Base-by-base conservation (phyloP, 805 yeast genomes). In the Suhomyces tanzawaensis region DNA sequence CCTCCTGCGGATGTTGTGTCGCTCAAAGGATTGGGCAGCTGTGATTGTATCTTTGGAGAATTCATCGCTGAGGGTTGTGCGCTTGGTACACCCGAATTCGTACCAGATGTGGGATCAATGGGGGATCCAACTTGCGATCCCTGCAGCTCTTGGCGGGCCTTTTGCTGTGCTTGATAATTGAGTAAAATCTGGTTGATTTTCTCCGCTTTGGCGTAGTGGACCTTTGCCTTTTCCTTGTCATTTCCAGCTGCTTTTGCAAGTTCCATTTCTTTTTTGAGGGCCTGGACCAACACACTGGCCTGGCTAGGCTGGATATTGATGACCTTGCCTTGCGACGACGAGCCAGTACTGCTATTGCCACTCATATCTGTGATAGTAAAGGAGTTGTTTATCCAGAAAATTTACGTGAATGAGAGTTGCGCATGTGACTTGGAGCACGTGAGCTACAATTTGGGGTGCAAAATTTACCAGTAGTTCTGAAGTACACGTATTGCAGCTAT, bases 191-290 rank as follows among this genome's bases (percentile, higher is more conserved):
- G 55, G 37, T 56, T 56, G 41, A 56, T 56, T 31, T 46, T 51
- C 32, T 56, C 59, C 7, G 60, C 61, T 19, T 50, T 47, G 28
- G 52, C 51, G 32, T 47, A 51, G 38, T 56, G 61, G 23, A 45
- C 53, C 26, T 53, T 44, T 8, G 58, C 58, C 35, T 42, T 45
- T 12, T 31, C 47, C 19, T 34, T 15, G 32, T 46, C 46, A 9
- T 30, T 34, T 11, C 56, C 57, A 3, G 59, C 57, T 7, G 55
- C 53, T 32, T 50, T 51, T 5, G 58, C 61, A 30, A 49, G 46
- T 3, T 54, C 58, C 22, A 55, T 50, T 38, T 57, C 58, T 16
- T 54, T 53, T 30, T 48, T 54, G 26, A 57, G 45, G 12, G 57
- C 59, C 32, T 48, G 55, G 19, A 55, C 48, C 18, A 57, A 53